Percentiles rank a stretch among this genome's conserved stretches.
Evolutionary conservation across 495 filamentous ascomycete species (phyloP).

Genomic region (Cercophora newfieldiana): DNA sequence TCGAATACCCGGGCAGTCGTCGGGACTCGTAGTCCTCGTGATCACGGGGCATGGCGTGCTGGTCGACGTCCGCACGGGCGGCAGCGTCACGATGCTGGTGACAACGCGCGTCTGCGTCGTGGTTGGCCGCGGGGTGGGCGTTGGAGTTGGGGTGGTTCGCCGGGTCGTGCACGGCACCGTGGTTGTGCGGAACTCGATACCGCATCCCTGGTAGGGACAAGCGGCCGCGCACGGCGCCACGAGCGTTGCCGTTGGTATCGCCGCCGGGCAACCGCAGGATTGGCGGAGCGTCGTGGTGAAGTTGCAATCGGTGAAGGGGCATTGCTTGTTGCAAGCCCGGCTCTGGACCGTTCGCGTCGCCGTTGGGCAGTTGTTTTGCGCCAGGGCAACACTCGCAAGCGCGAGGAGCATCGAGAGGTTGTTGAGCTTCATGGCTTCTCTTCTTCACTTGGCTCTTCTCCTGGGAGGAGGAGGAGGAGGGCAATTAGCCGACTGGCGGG

Average conservation of each 20-base stretch:
- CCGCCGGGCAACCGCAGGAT: slow-evolving; percentile 33
- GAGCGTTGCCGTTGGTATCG: slow-evolving; percentile 34
- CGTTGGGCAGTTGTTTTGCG: slow-evolving; percentile 30
- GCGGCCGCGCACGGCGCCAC: slow-evolving; percentile 34
- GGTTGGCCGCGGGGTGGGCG: slow-evolving; percentile 17
- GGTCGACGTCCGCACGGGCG: slow-evolving; percentile 16
- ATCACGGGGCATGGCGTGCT: slow-evolving; percentile 40
- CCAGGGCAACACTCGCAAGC: slow-evolving; percentile 26
- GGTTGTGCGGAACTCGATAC: slow-evolving; percentile 30
- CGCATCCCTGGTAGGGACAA: slow-evolving; percentile 35
- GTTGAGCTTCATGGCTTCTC: slow-evolving; percentile 25
- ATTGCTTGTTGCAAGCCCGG: slow-evolving; percentile 27
- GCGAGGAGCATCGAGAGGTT: slow-evolving; percentile 21
- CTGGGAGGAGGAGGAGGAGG: too few species aligned
- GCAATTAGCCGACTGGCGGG: neutral
- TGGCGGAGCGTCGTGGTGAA: slow-evolving; percentile 30
- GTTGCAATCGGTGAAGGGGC: slow-evolving; percentile 29
- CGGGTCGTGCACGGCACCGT: slow-evolving; percentile 24
- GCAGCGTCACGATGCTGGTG: slow-evolving; percentile 31
- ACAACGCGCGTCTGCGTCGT: slow-evolving; percentile 21
- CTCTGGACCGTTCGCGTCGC: slow-evolving; percentile 31
- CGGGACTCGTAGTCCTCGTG: slow-evolving; percentile 41
- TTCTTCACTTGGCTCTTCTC: neutral
- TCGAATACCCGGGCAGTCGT: slow-evolving; percentile 38
- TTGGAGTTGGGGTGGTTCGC: neutral